Base-by-base conservation (phyloP, 768 basidiomycete species). In the Hypholoma sublateritium region DNA sequence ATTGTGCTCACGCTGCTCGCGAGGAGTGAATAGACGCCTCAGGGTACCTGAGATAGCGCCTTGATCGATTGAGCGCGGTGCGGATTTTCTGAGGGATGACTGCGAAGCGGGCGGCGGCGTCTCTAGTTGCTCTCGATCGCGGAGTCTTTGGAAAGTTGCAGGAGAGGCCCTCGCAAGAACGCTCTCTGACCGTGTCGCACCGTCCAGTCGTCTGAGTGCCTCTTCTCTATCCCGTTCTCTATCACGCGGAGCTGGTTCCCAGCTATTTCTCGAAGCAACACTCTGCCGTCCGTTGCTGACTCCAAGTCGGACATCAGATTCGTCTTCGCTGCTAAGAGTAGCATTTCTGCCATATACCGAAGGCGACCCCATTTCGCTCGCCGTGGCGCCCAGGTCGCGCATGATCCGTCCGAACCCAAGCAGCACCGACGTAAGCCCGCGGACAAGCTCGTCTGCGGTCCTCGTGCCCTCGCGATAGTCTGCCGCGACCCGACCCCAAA, bases 401-500 rank as follows among this genome's bases (percentile, higher is more conserved):
- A 92, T 68, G 11, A 88, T 77, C 68, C 82, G 83, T 32, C 92
- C 90, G 5, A 88, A 77, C 32, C 88, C 87, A n/a, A 93, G 72
- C 61, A 93, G 70, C 57, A 93, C 83, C 41, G 84, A 86, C 7
- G 91, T 93, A 68, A 90, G 74, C 6, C 83, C 85, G 53, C 92
- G 75, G 3, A 93, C 86, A 45, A 92, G 74, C 67, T 93, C 91
- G 67, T 93, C 92, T 58, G 88, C 88, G 53, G 84, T 80, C 63
- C 87, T 77, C 61, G 89, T 60, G 50, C 83, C 80, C 51, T 93
- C 91, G 36, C 90, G 73, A 62, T 84, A 89, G 60, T 93, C 91
- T 8, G 79, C 79, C 0, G 88, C 87, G 5, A 92, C 80, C 46
- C 77, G 73, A 53, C 80, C 75, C 91, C 90, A 93, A 25, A 91